Conservation (phyloP, 1,284 basidiomycete genomes). For the Irpex rosettiformis region DNA sequence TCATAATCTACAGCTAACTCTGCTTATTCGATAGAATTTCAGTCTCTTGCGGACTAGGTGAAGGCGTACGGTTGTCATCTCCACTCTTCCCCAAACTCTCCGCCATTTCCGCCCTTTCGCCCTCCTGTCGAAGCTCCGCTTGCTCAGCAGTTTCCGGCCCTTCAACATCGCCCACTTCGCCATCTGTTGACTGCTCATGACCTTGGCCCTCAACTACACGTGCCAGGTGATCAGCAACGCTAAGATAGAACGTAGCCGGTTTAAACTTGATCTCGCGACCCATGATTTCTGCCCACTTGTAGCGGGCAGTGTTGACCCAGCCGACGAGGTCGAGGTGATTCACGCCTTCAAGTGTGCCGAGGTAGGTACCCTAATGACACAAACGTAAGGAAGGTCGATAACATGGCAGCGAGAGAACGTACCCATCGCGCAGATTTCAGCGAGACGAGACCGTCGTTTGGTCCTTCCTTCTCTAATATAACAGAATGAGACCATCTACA, state of each 20-base stretch:
- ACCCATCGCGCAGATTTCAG: constrained; percentile 83
- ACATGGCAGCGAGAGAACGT: constrained; percentile 19
- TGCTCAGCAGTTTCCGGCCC: constrained; percentile 16
- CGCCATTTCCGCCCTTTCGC: constrained; percentile 29
- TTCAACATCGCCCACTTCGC: neutral
- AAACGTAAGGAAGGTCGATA: constrained; percentile 4
- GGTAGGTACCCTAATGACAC: constrained; percentile 62
- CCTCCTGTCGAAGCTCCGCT: constrained; percentile 23
- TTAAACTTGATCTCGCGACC: constrained; percentile 89
- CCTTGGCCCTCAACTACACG: constrained; percentile 58
- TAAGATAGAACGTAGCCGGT: constrained; percentile 85
- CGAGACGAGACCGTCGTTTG: constrained; percentile 90
- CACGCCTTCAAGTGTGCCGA: constrained; percentile 86
- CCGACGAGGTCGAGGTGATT: constrained; percentile 91
- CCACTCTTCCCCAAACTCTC: constrained; percentile 28
- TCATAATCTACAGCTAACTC: neutral
- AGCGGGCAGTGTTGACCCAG: constrained; percentile 79
- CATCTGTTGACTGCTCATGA: constrained; percentile 5
- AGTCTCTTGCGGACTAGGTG: neutral
- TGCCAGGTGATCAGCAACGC: constrained; percentile 69
- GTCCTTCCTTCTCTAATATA: constrained; percentile 85
- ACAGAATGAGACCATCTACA: constrained; percentile 76
- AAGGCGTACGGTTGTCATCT: neutral
- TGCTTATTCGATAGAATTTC: neutral
- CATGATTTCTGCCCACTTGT: constrained; percentile 83